Percentiles rank a stretch among this genome's conserved stretches.
Evolutionary conservation across 768 basidiomycete species (phyloP).

Genomic region (Crassisporium funariophilum): DNA sequence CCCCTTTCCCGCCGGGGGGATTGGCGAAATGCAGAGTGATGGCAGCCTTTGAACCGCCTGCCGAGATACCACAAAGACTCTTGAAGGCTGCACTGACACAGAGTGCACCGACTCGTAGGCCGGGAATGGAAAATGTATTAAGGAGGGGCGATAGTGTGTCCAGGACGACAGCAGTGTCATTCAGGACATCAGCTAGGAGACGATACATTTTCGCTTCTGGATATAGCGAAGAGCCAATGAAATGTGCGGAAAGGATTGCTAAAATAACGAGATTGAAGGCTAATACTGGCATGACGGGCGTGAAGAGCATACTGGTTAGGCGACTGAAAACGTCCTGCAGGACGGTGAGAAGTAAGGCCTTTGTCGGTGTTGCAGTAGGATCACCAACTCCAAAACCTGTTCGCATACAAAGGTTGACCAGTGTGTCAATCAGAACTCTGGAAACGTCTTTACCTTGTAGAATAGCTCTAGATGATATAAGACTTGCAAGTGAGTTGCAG

Average conservation of each 20-base stretch:
- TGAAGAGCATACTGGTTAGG: constrained; percentile 52
- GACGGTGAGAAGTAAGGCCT: constrained; percentile 66
- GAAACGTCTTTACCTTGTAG: constrained; percentile 52
- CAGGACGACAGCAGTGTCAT: constrained; percentile 59
- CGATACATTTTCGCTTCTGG: constrained; percentile 75
- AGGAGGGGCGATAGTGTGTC: constrained; percentile 64
- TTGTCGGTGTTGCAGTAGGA: constrained; percentile 62
- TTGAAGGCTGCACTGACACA: constrained; percentile 62
- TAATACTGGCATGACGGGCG: neutral
- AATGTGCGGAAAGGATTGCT: constrained; percentile 68
- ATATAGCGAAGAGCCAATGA: constrained; percentile 62
- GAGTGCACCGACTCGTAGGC: constrained; percentile 48
- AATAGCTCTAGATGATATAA: constrained; percentile 67
- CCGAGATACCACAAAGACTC: constrained; percentile 63
- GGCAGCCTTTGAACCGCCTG: constrained; percentile 71
- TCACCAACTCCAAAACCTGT: constrained; percentile 73
- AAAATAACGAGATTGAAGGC: neutral
- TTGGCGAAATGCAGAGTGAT: constrained; percentile 68
- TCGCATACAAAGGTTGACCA: neutral
- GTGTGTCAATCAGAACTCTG: neutral
- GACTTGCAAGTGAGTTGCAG: constrained; percentile 64
- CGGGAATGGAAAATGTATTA: constrained; percentile 38
- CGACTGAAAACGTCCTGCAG: constrained; percentile 66
- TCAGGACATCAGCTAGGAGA: constrained; percentile 65
- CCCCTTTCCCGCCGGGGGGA: constrained; percentile 51